These are phyloP conservation scores for Mortierella claussenii DNA, from an alignment of 192 early-diverging fungal species.

Conservation along the genomic window DNA sequence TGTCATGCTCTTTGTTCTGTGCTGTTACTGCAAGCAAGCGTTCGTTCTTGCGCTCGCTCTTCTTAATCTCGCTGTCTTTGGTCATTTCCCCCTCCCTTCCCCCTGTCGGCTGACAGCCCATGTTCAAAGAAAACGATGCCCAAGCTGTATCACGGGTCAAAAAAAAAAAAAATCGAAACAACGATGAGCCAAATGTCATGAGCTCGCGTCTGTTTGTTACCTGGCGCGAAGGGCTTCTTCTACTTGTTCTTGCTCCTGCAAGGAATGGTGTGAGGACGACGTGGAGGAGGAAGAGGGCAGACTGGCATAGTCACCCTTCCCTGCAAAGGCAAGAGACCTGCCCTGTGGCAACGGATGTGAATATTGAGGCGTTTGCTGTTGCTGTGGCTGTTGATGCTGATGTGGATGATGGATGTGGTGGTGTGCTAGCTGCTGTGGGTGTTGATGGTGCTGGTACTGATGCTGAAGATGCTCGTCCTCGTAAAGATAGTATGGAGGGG, in stretches of 20 bases:
- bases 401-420: too few relatives aligned
- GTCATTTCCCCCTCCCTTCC: too few relatives aligned
- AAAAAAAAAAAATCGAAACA: too few relatives aligned
- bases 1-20: too few relatives aligned
- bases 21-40: too few relatives aligned
- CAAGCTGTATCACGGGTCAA: too few relatives aligned
- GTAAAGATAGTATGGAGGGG: conserved; percentile 42
- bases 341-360: conserved; percentile 10
- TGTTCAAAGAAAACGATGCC: background rate
- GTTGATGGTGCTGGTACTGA: conserved; percentile 16
- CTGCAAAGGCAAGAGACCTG: conserved; percentile 25
- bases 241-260: conserved; percentile 50
- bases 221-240: conserved; percentile 51
- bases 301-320: conserved; percentile 23
- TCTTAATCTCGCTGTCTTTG: too few relatives aligned
- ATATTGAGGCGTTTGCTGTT: background rate
- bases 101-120: background rate
- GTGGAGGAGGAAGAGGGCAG: conserved; percentile 18
- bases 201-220: too few relatives aligned
- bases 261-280: conserved; percentile 30
- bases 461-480: conserved; percentile 29
- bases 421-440: conserved; percentile 1
- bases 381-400: conserved; percentile 3
- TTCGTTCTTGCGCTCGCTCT: too few relatives aligned
- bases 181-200: too few relatives aligned